Evolutionary conservation across 1,284 basidiomycete genomes (phyloP), one percentile per base, ranked within the genome.

Genomic region (Acaromyces ingoldii): DNA sequence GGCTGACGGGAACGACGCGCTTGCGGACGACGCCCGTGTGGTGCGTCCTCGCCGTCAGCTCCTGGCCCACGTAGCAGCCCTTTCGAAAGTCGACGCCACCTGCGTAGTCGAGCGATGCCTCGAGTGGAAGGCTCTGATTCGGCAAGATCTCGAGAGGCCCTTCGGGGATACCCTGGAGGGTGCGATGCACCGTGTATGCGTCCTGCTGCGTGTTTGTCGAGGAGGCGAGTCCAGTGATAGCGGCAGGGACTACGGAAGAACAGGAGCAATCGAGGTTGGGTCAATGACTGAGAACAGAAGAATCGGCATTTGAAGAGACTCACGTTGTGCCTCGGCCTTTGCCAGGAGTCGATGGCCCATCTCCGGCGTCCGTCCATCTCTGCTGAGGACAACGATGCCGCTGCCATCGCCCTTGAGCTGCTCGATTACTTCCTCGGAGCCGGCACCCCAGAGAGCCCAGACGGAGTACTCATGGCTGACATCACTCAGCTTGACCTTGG

Each of bases 21-120:
- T 98, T 98, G 53, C 95, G 82, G 24, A 96, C 81, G 13, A 88
- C 83, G 6, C 95, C 95, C 1, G 88, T 96, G 74, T 96, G 91
- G 75, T 95, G 93, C 21, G 93, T 97, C 26, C 95, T 83, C 2
- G 96, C 92, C 0, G 93, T 97, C 36, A 98, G 79, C 70, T 98
- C 95, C 79, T 99, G 95, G 2, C 95, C 95, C 1, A 98, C 85
- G 72, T 97, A 98, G 76, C 95, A 99, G 5, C 95, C 95, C 78
- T 99, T 98, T 44, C 88, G 81, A 75, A 96, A 96, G 76, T 97
- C 91, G 66, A 98, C 91, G 70, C 85, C 93, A 54, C 89, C 87
- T 86, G 95, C 95, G 47, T 88, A 79, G 75, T 98, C 93, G 64
- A 97, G 78, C 74, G 91, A 91, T 21, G 87, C 90, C 63, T 98